Evolutionary conservation across 371 early-diverging fungal genomes (phyloP), one percentile per base, ranked within the genome.

Genomic region (Basidiobolus meristosporus): DNA sequence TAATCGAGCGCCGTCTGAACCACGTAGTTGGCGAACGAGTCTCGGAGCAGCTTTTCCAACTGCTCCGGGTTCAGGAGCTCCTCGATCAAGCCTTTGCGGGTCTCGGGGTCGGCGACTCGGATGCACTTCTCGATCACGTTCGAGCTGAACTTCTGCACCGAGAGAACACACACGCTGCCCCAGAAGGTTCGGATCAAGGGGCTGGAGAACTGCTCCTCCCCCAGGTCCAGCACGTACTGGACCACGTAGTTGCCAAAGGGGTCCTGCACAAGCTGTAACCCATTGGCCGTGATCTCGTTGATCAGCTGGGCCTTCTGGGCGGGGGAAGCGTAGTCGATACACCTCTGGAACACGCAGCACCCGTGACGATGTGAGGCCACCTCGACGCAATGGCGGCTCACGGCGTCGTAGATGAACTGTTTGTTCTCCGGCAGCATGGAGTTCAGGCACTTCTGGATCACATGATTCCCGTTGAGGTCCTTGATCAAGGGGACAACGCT

Each of bases 231-330:
- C 1, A 92, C 81, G 37, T 93, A 88, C 60, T 98, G 98, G 17
- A 98, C 90, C 2, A 98, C 98, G 51, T 98, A 98, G 62, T 98
- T 98, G 26, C 90, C 98, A 59, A 86, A 98, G 33, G 91, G 90
- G 56, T 95, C 89, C 57, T 74, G 33, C 10, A 15, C 11, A 39
- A 39, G n/a, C n/a, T n/a, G n/a, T 31, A 39, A 28, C 14, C 12
- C 14, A 18, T 34, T 34, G 34, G 12, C 1, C 11, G 77, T 77
- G 36, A 91, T 78, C 34, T 72, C 84, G 2, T 60, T 53, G 9
- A 81, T 85, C 15, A 90, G 60, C 56, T 82, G 85, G 15, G 59
- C 53, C 57, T 76, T 75, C 57, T 90, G 89, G 15, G 53, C 42
- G 4, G 53, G 56, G 0, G 69, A 60, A 1, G 85, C 78, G 49